Base-by-base conservation (phyloP, 1,284 basidiomycete genomes). In the Malassezia obtusa region DNA sequence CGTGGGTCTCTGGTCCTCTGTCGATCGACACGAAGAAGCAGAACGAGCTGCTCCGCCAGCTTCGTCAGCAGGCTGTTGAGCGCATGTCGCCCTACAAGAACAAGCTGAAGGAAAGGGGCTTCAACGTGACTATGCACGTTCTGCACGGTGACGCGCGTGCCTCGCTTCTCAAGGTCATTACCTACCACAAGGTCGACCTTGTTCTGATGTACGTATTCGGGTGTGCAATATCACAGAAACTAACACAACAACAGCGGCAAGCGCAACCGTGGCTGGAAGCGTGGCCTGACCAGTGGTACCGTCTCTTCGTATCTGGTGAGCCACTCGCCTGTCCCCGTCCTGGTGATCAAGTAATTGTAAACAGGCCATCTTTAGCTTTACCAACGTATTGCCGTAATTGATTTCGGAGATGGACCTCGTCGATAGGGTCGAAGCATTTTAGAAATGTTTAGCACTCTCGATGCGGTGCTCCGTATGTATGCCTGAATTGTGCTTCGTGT, bases 1-100 rank as follows among this genome's bases (percentile, higher is more conserved):
- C 68, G 5, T 71, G 68, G 68, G 67, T 71, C 0, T 64, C 67
- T 0, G 68, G 68, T 12, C 67, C 65, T 1, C 54, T 67, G 1
- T 66, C 68, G 9, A 71, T 71, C 52, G 67, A 71, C 47, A 63
- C 58, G 4, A 64, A 65, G 36, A 60, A 61, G 28, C 68, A 71
- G 55, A 70, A 71, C 41, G 65, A 68, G 40, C 48, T 71, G 38
- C 56, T 71, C 17, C 66, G 63, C 45, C 58, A 58, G 39, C 62
- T 71, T 19, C 57, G 68, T 15, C 44, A 57, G 14, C 63, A 67
- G 50, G 68, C 68, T 4, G 45, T 71, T 12, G 60, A 65, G 35
- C 69, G 69, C 31, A 50, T 71, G 38, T 55, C 62, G 40, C 68
- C 68, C 10, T 71, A 71, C 65, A 63, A 62, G 41, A 26, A 50